phyloP scores from a whole-genome alignment of 2,329 filamentous ascomycete genomes.

The Pseudogymnoascus sp. region DNA sequence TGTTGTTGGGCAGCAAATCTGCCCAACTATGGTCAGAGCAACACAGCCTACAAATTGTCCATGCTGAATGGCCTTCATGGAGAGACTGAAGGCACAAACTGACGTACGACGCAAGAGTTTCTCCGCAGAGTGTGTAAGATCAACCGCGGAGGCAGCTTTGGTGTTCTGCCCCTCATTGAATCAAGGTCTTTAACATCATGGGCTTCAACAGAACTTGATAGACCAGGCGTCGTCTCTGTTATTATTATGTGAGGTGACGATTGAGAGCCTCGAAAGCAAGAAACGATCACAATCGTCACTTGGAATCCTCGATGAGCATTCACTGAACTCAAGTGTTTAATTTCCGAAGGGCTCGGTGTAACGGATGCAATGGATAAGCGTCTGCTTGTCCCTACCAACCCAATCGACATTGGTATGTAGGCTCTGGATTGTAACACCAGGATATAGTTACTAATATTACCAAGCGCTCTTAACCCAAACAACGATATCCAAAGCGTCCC shows the following conservation, averaged over 20 bases:
- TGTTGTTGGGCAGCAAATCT: background rate
- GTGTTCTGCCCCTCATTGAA: background rate
- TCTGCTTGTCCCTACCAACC: slow-evolving; percentile 37
- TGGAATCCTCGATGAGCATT: background rate
- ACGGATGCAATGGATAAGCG: slow-evolving; percentile 78
- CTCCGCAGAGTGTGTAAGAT: background rate
- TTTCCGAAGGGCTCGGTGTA: slow-evolving; percentile 86
- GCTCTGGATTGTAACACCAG: slow-evolving; percentile 1
- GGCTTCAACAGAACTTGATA: background rate
- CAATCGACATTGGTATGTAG: background rate
- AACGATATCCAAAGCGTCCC: background rate
- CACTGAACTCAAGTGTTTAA: slow-evolving; percentile 39
- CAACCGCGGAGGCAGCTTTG: background rate
- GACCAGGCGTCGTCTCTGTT: background rate
- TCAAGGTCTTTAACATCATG: background rate
- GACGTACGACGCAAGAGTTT: background rate
- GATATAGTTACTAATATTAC: slow-evolving; percentile 6
- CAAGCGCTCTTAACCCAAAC: background rate
- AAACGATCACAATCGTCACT: background rate
- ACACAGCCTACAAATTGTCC: background rate
- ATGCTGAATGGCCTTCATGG: background rate
- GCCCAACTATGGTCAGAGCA: background rate
- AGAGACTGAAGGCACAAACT: background rate
- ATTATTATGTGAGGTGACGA: background rate
- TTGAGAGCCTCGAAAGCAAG: background rate